A percentile compares a stretch with the other conserved stretches of the same genome.
These are phyloP conservation scores for Hyphopichia pseudoburtonii DNA, from an alignment of 1,139 yeast genomes.

Conservation along the genomic window DNA sequence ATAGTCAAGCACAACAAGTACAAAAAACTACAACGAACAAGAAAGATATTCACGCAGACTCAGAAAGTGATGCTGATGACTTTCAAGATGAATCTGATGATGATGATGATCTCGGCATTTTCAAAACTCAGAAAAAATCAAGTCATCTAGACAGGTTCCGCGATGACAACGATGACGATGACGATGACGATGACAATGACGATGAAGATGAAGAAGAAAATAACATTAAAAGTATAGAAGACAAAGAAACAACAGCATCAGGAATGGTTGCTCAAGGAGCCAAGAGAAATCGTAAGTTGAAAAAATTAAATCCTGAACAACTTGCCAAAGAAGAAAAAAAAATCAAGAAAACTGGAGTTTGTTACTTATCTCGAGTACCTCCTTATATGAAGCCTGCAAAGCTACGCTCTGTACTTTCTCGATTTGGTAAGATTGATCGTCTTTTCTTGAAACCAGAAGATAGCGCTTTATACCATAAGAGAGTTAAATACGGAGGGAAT, in stretches of 20 bases:
- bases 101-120: slow-evolving; percentile 10
- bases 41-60: neutral
- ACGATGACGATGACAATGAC: slow-evolving; percentile 10
- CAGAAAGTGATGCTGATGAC: neutral
- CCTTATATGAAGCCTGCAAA: slow-evolving; percentile 97
- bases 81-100: slow-evolving; percentile 11
- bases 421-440: slow-evolving; percentile 87
- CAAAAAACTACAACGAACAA: neutral
- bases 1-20: too few species aligned
- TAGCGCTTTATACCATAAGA: slow-evolving; percentile 55
- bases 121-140: slow-evolving; percentile 10
- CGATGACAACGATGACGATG: slow-evolving; percentile 11
- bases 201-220: slow-evolving; percentile 10
- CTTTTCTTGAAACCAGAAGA: slow-evolving; percentile 88
- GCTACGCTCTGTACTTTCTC: slow-evolving; percentile 71
- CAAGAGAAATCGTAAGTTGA: slow-evolving; percentile 31
- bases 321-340: slow-evolving; percentile 57
- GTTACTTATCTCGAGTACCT: slow-evolving; percentile 86
- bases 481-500: slow-evolving; percentile 92
- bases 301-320: slow-evolving; percentile 53
- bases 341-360: slow-evolving; percentile 80
- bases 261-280: slow-evolving; percentile 6
- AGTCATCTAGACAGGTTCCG: slow-evolving; percentile 9
- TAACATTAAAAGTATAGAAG: slow-evolving; percentile 17
- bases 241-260: slow-evolving; percentile 14